Percentiles rank a stretch among this genome's conserved stretches.
phyloP scores from a whole-genome alignment of 2,329 filamentous ascomycete genomes.

The Chalaropsis thielavioides region DNA sequence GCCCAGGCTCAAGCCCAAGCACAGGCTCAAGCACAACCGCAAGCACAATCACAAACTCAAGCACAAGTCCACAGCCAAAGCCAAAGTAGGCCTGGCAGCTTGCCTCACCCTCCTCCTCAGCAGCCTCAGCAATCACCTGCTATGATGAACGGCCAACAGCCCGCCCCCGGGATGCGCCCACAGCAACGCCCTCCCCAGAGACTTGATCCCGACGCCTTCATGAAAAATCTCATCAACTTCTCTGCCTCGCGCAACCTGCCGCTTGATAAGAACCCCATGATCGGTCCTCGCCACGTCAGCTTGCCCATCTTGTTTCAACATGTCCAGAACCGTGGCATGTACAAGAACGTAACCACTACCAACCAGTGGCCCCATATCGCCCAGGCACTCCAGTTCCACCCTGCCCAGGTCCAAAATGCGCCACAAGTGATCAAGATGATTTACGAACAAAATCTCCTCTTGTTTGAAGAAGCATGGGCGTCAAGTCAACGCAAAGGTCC shows the following conservation, averaged over 20 bases:
- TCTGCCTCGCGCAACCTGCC: conserved; percentile 61
- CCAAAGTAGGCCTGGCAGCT: conserved; percentile 20
- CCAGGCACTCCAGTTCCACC: conserved; percentile 45
- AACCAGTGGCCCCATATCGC: conserved; percentile 65
- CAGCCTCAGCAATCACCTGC: conserved; percentile 8
- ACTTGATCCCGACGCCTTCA: conserved; percentile 51
- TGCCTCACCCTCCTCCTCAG: conserved; percentile 6
- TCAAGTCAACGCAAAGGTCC: conserved; percentile 35
- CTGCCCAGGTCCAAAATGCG: conserved; percentile 50
- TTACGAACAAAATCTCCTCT: conserved; percentile 60
- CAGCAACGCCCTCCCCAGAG: conserved; percentile 32
- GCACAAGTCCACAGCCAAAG: conserved; percentile 22
- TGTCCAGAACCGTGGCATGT: conserved; percentile 63
- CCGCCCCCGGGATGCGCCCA: conserved; percentile 33
- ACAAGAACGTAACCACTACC: conserved; percentile 52
- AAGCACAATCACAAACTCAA: neutral
- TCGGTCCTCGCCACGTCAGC: conserved; percentile 60
- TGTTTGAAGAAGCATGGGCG: conserved; percentile 59
- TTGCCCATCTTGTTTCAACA: conserved; percentile 64
- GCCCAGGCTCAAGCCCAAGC: conserved; percentile 10
- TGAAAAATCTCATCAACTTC: conserved; percentile 63
- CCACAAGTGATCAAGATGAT: conserved; percentile 54
- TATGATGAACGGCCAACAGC: conserved; percentile 10
- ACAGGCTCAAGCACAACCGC: conserved; percentile 16
- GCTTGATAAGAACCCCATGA: conserved; percentile 58